A percentile compares a stretch with the other conserved stretches of the same genome.
These are phyloP conservation scores for Sextonia rubra DNA, from an alignment of 164 flowering plant genomes.

Conservation along the genomic window DNA sequence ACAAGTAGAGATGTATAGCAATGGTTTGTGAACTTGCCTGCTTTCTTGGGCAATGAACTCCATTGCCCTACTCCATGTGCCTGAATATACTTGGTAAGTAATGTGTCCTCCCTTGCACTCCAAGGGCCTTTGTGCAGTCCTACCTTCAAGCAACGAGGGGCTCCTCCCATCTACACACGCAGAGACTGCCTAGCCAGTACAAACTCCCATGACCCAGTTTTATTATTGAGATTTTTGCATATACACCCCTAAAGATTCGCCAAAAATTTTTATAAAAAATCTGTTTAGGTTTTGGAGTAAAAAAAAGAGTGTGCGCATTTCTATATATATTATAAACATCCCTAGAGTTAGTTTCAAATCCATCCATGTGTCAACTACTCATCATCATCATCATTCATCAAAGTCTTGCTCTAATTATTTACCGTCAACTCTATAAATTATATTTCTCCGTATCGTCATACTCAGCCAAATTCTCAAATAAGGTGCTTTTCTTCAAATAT, in stretches of 20 bases:
- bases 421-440: too few species aligned
- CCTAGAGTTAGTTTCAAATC: neutral
- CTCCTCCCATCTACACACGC: constrained; percentile 45
- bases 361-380: too few species aligned
- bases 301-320: neutral
- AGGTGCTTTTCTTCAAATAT: too few species aligned
- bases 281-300: neutral
- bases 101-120: constrained; percentile 56
- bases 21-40: constrained; percentile 30
- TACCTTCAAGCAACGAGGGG: constrained; percentile 63
- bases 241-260: neutral
- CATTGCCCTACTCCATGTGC: constrained; percentile 63
- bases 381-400: too few species aligned
- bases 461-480: too few species aligned
- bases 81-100: constrained; percentile 50
- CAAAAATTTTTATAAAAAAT: too few species aligned
- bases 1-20: too few species aligned
- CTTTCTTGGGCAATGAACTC: constrained; percentile 59
- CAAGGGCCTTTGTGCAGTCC: constrained; percentile 64
- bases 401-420: too few species aligned
- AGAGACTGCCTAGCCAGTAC: neutral
- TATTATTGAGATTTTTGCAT: neutral
- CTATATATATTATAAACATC: neutral
- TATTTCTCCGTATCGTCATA: too few species aligned
- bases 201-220: neutral